phyloP scores from a whole-genome alignment of 2,329 filamentous ascomycete species.

The Escovopsis sp. region DNA sequence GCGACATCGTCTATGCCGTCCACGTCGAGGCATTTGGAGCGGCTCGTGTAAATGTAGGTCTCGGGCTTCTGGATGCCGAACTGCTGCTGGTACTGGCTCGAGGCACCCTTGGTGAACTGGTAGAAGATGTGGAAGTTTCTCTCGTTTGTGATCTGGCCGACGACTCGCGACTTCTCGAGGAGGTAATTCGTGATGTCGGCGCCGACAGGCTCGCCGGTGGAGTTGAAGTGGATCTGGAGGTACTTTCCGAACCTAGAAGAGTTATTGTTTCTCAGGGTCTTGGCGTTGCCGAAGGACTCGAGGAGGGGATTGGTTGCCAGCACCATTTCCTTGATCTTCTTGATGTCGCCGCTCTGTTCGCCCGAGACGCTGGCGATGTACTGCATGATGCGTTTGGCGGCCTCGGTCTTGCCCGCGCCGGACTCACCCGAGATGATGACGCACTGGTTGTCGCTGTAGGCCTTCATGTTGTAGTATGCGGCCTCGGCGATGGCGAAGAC shows the following conservation, averaged over 20 bases:
- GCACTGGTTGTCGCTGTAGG: slow-evolving; percentile 97
- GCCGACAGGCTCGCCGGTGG: slow-evolving; percentile 78
- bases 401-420: slow-evolving; percentile 95
- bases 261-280: slow-evolving; percentile 97
- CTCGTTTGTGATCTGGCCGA: slow-evolving; percentile 89
- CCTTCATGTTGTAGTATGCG: slow-evolving; percentile 99
- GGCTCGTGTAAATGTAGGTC: slow-evolving; percentile 85
- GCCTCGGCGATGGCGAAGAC: slow-evolving; percentile 96
- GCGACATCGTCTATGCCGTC: slow-evolving; percentile 83
- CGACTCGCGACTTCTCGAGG: slow-evolving; percentile 86
- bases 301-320: slow-evolving; percentile 92
- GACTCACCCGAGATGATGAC: slow-evolving; percentile 99
- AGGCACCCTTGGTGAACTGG: slow-evolving; percentile 91
- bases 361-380: slow-evolving; percentile 97
- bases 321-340: slow-evolving; percentile 98
- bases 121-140: slow-evolving; percentile 99
- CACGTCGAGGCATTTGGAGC: slow-evolving; percentile 88
- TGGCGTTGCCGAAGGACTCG: slow-evolving; percentile 96
- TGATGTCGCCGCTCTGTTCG: slow-evolving; percentile 69
- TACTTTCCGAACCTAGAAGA: slow-evolving; percentile 98
- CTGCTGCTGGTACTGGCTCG: slow-evolving; percentile 70
- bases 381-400: slow-evolving; percentile 97
- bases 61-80: slow-evolving; percentile 87
- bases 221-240: slow-evolving; percentile 90
- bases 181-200: slow-evolving; percentile 98